Conservation (phyloP, 176 grass and related monocot genomes). For the Juncus inflexus region DNA sequence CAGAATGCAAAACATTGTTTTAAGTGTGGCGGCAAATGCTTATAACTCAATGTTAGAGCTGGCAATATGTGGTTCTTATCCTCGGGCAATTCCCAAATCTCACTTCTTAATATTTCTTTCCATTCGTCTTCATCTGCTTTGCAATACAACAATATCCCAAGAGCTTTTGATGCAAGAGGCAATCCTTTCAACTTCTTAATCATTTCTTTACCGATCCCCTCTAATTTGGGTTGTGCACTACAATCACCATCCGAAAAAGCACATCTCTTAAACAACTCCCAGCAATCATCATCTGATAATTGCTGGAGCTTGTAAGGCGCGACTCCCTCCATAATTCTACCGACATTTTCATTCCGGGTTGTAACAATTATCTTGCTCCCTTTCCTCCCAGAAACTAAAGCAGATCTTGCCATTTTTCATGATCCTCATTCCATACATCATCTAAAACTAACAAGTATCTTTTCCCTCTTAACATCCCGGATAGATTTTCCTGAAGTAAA, state of each 20-base stretch:
- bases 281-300: conserved; percentile 53
- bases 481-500: conserved; percentile 56
- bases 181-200: conserved; percentile 61
- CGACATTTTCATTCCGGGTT: conserved; percentile 54
- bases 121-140: conserved; percentile 54
- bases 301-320: conserved; percentile 44
- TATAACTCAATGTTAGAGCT: conserved; percentile 63
- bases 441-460: conserved; percentile 68
- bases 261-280: conserved; percentile 52
- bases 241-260: conserved; percentile 50
- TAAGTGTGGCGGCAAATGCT: conserved; percentile 54
- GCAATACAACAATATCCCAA: conserved; percentile 61
- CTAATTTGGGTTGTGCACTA: conserved; percentile 33
- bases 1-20: conserved; percentile 83
- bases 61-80: conserved; percentile 51
- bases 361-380: conserved; percentile 79
- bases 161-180: conserved; percentile 55
- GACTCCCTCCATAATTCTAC: conserved; percentile 45
- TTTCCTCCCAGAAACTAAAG: conserved; percentile 46
- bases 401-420: conserved; percentile 57
- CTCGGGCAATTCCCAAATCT: conserved; percentile 54
- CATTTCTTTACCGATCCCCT: conserved; percentile 52
- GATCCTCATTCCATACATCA: conserved; percentile 81
- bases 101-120: conserved; percentile 48
- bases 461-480: conserved; percentile 35